Base-by-base conservation (phyloP, 768 basidiomycete genomes). In the Lactifluus subvellereus region DNA sequence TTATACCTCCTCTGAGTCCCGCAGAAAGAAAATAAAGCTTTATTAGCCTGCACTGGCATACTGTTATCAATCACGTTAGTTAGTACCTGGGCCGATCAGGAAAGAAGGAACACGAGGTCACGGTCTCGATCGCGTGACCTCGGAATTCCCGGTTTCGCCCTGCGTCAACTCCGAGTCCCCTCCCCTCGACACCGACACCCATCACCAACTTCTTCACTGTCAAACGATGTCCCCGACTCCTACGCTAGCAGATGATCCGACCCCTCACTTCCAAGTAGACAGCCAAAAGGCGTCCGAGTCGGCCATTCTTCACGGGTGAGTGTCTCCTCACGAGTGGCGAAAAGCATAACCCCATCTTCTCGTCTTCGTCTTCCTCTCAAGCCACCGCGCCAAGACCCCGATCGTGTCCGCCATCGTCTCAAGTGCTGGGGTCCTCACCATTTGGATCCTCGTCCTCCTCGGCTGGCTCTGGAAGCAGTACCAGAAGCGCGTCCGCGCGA, bases 351-450 rank as follows among this genome's bases (percentile, higher is more conserved):
- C 40, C 1, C 14, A 42, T 42, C 10, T 42, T 5, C 22, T n/a
- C 22, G 8, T 13, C 30, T 16, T 55, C 20, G 30, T 37, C 54
- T 37, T 22, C 18, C 6, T 7, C 33, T 35, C 30, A 40, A 66
- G 66, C 20, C 63, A 59, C 38, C 65, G 57, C 3, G 60, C 65
- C 54, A 67, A 66, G 52, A 68, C 61, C 5, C 67, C 67, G 2
- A 59, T 50, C 4, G 37, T 68, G 3, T 66, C 66, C 8, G 67
- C 65, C 13, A 63, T 64, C 37, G 61, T 60, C 56, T 63, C 61
- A 33, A 60, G 53, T 10, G 32, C 65, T 0, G 38, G 37, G 2
- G 54, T 68, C 14, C 4, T 60, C 33, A 1, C 48, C 56, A 66
- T 63, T 37, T 68, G 67, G 67, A 5, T n/a, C 13, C 0, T 67